A percentile compares a stretch with the other conserved stretches of the same genome.
These are phyloP conservation scores for Aureobasidium sp. DNA, from an alignment of 2,329 filamentous ascomycete genomes.

Conservation along the genomic window DNA sequence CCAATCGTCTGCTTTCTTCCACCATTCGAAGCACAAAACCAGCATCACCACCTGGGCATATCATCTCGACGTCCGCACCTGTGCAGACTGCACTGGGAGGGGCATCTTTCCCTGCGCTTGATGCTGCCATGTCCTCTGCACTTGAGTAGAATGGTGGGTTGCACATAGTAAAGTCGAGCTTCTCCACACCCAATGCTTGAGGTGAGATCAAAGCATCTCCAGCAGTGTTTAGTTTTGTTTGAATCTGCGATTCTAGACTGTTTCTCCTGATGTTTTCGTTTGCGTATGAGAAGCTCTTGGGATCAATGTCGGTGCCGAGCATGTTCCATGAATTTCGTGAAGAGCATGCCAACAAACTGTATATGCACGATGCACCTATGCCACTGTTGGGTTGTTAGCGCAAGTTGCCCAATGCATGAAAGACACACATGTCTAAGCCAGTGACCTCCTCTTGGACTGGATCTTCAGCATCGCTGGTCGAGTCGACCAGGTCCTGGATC, in stretches of 20 bases:
- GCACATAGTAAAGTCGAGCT: conserved; percentile 79
- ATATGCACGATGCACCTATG: conserved; percentile 86
- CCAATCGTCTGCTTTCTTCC: conserved; percentile 56
- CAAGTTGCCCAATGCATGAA: not conserved
- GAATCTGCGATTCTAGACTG: conserved; percentile 56
- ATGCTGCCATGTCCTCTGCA: conserved; percentile 57
- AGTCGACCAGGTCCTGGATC: conserved; percentile 75
- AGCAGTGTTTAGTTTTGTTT: conserved; percentile 50
- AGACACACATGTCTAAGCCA: conserved; percentile 66
- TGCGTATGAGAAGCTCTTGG: conserved; percentile 60
- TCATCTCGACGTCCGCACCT: conserved; percentile 77
- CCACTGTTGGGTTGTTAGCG: conserved; percentile 45
- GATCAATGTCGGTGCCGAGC: conserved; percentile 62
- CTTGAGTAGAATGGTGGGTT: conserved; percentile 95
- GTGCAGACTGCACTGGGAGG: conserved; percentile 69
- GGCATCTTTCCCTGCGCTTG: conserved; percentile 57
- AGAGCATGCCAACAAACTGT: conserved; percentile 70
- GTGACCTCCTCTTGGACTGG: conserved; percentile 49
- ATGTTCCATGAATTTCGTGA: conserved; percentile 59
- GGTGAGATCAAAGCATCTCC: conserved; percentile 58
- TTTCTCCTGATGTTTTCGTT: conserved; percentile 62
- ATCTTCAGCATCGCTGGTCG: conserved; percentile 43
- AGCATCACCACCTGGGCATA: conserved; percentile 64
- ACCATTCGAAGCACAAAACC: conserved; percentile 67
- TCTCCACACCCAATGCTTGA: conserved; percentile 44